Evolutionary conservation across 1,284 basidiomycete species (phyloP).

Genomic region (Pseudozyma sp.): DNA sequence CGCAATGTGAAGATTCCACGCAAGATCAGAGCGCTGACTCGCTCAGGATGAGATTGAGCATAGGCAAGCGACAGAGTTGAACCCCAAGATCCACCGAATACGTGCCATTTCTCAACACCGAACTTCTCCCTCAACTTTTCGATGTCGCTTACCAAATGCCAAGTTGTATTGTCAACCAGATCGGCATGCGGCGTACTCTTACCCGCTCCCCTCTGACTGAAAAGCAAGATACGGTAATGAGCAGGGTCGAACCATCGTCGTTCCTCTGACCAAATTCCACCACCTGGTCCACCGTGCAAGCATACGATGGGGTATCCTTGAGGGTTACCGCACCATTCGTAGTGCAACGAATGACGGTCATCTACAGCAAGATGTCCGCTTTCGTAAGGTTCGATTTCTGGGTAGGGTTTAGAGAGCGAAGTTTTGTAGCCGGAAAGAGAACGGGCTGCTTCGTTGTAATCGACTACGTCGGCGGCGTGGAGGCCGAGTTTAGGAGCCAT

Average conservation of each 20-base stretch:
- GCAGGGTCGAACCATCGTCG: slow-evolving; percentile 65
- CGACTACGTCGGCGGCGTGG: slow-evolving; percentile 41
- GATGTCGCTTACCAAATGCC: slow-evolving; percentile 91
- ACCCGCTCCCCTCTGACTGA: slow-evolving; percentile 78
- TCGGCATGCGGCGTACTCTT: slow-evolving; percentile 84
- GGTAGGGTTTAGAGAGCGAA: slow-evolving; percentile 50
- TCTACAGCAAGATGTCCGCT: slow-evolving; percentile 53
- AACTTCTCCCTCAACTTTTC: slow-evolving; percentile 83
- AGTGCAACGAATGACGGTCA: slow-evolving; percentile 57
- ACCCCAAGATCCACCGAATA: slow-evolving; percentile 74
- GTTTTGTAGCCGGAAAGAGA: slow-evolving; percentile 50
- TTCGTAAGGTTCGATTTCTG: slow-evolving; percentile 59
- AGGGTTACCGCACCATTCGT: slow-evolving; percentile 59
- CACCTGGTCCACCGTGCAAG: slow-evolving; percentile 66
- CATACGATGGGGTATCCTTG: slow-evolving; percentile 62
- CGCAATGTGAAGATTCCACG: slow-evolving; percentile 90
- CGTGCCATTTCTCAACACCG: slow-evolving; percentile 65
- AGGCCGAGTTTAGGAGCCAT: slow-evolving; percentile 29
- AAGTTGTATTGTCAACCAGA: slow-evolving; percentile 89
- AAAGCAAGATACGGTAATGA: slow-evolving; percentile 58
- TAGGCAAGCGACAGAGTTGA: slow-evolving; percentile 88
- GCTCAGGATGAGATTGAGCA: slow-evolving; percentile 84
- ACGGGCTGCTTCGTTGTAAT: slow-evolving; percentile 44
- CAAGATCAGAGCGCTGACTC: slow-evolving; percentile 83
- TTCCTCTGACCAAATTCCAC: slow-evolving; percentile 55